Percentiles rank a stretch among this genome's conserved stretches.
Evolutionary conservation across 139 green algal genomes (phyloP).

Genomic region (Chlamydomonas eustigma): DNA sequence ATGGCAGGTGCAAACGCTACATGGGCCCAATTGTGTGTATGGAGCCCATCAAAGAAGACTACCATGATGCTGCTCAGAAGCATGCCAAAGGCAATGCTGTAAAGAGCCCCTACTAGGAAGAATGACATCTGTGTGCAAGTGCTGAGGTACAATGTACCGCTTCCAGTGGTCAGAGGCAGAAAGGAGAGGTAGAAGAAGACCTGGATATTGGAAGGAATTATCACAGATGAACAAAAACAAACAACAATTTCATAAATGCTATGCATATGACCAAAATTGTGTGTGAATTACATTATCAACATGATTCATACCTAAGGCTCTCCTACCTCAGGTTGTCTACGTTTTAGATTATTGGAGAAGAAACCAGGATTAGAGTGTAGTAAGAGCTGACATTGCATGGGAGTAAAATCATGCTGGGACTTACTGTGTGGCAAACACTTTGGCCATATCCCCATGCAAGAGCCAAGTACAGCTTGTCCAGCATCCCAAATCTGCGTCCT

Average conservation of each 20-base stretch:
- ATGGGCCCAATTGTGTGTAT: not conserved
- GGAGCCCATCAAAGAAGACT: slow-evolving; percentile 34
- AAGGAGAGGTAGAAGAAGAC: slow-evolving; percentile 48
- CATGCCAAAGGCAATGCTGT: slow-evolving; percentile 37
- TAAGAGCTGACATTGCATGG: no score
- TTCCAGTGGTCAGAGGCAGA: slow-evolving; percentile 38
- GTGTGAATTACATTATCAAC: no score
- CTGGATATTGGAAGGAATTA: not conserved
- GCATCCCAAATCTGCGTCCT: slow-evolving; percentile 25
- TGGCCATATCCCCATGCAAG: slow-evolving; percentile 56
- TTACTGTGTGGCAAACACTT: slow-evolving; percentile 31
- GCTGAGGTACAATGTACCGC: slow-evolving; percentile 36
- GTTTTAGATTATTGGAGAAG: no score
- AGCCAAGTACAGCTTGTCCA: slow-evolving; percentile 53
- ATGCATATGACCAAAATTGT: no score
- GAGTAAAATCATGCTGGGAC: no score
- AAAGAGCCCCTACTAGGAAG: slow-evolving; percentile 42
- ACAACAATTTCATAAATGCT: no score
- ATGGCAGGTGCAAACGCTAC: slow-evolving; percentile 19
- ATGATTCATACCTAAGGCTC: no score
- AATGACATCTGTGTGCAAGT: slow-evolving; percentile 38
- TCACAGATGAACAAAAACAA: no score
- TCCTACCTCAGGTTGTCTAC: no score
- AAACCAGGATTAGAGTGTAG: no score
- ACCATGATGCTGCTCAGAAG: slow-evolving; percentile 39